Percentiles rank a stretch among this genome's conserved stretches.
Evolutionary conservation across 2,329 filamentous ascomycete genomes (phyloP).

Genomic region (Exophiala calicioides): DNA sequence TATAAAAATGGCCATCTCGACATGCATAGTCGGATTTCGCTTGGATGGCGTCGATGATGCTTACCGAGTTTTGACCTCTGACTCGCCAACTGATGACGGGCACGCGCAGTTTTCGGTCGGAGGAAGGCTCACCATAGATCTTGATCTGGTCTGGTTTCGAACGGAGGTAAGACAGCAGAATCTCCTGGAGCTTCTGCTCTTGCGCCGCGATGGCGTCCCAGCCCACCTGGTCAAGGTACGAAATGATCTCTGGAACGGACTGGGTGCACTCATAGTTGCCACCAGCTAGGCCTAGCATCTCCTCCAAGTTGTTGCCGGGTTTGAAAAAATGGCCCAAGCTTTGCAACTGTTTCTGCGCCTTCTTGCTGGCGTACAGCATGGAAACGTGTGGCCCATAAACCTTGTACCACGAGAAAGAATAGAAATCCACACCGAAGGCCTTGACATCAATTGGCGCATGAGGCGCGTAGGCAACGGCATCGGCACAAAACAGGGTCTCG

Average conservation of each 20-base stretch:
- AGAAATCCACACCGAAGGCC: constrained; percentile 70
- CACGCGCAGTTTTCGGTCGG: constrained; percentile 55
- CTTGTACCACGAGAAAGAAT: constrained; percentile 81
- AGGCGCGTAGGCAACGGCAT: constrained; percentile 75
- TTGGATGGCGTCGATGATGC: constrained; percentile 62
- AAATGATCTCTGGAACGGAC: constrained; percentile 60
- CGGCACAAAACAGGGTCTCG: constrained; percentile 66
- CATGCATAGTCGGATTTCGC: constrained; percentile 60
- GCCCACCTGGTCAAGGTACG: constrained; percentile 55
- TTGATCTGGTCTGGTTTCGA: constrained; percentile 52
- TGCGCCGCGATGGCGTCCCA: constrained; percentile 60
- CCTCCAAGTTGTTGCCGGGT: constrained; percentile 55
- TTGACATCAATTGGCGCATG: constrained; percentile 70
- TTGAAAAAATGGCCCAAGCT: constrained; percentile 71
- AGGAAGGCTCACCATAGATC: constrained; percentile 59
- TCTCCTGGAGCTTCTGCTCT: constrained; percentile 61
- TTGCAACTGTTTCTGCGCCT: constrained; percentile 57
- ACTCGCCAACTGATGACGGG: constrained; percentile 69
- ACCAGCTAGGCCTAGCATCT: constrained; percentile 69
- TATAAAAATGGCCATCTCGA: constrained; percentile 70
- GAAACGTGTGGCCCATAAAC: constrained; percentile 76
- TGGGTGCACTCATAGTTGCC: constrained; percentile 71
- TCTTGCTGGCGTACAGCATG: constrained; percentile 65
- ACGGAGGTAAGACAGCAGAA: constrained; percentile 61
- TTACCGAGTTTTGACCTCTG: constrained; percentile 54